Conservation (phyloP, 768 basidiomycete species). For the Infundibulicybe gibba region DNA sequence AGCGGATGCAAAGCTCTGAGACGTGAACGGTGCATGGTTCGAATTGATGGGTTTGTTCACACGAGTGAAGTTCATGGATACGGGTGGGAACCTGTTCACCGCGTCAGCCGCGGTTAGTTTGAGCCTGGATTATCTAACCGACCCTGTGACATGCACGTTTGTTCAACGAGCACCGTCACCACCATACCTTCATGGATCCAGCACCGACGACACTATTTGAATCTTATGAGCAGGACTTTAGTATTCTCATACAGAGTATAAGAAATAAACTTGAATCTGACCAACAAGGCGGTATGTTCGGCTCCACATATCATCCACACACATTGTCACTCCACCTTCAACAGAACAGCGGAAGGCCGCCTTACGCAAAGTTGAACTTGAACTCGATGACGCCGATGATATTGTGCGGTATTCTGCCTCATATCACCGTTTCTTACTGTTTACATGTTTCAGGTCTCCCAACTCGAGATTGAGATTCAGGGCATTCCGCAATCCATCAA, state of each 20-base stretch:
- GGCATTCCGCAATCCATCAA: constrained; percentile 86
- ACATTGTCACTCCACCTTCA: not conserved
- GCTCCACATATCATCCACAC: not conserved
- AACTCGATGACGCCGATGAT: constrained; percentile 93
- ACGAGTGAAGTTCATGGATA: no score
- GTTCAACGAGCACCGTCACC: no score
- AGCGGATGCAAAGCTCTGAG: no score
- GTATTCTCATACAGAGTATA: constrained; percentile 62
- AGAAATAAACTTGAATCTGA: constrained; percentile 73
- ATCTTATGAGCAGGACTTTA: constrained; percentile 83
- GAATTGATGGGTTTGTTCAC: no score
- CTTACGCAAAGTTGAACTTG: constrained; percentile 78
- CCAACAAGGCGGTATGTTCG: constrained; percentile 59
- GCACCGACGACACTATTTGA: constrained; percentile 72
- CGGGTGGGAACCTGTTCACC: no score
- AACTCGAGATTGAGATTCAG: constrained; percentile 92
- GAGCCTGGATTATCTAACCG: no score
- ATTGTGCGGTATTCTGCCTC: constrained; percentile 50
- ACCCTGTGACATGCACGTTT: no score
- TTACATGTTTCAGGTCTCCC: constrained; percentile 61
- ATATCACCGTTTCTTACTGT: not conserved
- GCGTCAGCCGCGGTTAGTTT: no score
- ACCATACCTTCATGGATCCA: constrained; percentile 49
- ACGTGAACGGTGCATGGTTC: no score
- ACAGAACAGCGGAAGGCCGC: constrained; percentile 80